Evolutionary conservation across 202 grass and related monocot species (phyloP).

Genomic region (Saccharum hybrid): DNA sequence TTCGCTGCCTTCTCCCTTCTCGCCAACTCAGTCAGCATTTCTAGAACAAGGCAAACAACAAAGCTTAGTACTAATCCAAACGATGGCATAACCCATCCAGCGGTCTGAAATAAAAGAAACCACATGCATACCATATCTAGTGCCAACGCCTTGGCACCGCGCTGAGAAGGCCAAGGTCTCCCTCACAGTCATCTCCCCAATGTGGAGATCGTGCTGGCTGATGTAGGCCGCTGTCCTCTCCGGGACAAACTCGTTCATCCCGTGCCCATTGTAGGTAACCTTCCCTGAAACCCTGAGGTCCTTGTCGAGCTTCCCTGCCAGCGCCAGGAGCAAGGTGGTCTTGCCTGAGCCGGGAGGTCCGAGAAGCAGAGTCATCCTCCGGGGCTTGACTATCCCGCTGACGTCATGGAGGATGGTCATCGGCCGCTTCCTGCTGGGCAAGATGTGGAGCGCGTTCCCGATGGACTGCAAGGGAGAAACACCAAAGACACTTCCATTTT

Average conservation of each 20-base stretch:
- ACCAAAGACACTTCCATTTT: not conserved
- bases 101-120: not conserved
- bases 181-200: slow-evolving; percentile 94
- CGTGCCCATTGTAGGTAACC: slow-evolving; percentile 92
- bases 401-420: slow-evolving; percentile 82
- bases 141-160: slow-evolving; percentile 87
- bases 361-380: slow-evolving; percentile 70
- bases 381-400: slow-evolving; percentile 83
- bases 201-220: slow-evolving; percentile 94
- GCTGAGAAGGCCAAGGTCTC: slow-evolving; percentile 86
- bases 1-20: slow-evolving; percentile 88
- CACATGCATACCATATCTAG: slow-evolving; percentile 60
- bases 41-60: slow-evolving; percentile 47
- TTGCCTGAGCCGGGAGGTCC: slow-evolving; percentile 89
- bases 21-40: slow-evolving; percentile 84
- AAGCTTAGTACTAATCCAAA: slow-evolving; percentile 27
- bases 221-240: slow-evolving; percentile 89
- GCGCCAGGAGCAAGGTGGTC: slow-evolving; percentile 74
- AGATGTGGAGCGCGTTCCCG: slow-evolving; percentile 69
- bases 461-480: slow-evolving; percentile 47
- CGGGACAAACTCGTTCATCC: slow-evolving; percentile 84
- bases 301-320: slow-evolving; percentile 84
- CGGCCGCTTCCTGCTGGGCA: slow-evolving; percentile 74
- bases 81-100: not conserved
- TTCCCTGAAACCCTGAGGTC: slow-evolving; percentile 69